Evolutionary conservation across 345 rosid species (phyloP).

Genomic region (Dipteronia sinensis): DNA sequence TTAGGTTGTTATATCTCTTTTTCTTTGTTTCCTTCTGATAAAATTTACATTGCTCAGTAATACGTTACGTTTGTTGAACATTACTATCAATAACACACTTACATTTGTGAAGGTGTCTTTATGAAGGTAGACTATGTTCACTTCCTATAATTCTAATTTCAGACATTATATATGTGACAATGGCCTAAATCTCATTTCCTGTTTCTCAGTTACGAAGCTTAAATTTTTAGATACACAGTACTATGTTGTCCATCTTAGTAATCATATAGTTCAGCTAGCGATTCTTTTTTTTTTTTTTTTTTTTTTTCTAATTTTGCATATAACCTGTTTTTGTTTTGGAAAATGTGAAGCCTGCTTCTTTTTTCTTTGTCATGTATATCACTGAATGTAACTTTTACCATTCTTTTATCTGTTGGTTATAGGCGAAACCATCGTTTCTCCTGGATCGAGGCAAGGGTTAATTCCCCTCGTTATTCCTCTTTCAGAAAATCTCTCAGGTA

Average conservation of each 20-base stretch:
- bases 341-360: slow-evolving; percentile 1
- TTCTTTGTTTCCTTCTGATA: neutral
- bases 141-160: neutral
- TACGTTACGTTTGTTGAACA: too few species aligned
- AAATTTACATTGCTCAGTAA: too few species aligned
- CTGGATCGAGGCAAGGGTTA: slow-evolving; percentile 70
- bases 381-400: slow-evolving; percentile 6
- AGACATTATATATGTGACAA: neutral
- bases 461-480: slow-evolving; percentile 81
- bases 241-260: neutral
- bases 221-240: neutral
- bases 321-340: slow-evolving; percentile 3
- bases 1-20: neutral
- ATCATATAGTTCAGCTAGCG: neutral
- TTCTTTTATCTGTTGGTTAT: slow-evolving; percentile 19
- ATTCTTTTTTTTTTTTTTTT: neutral
- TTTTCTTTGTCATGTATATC: neutral
- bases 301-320: neutral
- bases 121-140: neutral
- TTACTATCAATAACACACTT: too few species aligned
- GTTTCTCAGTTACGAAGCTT: neutral
- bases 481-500: slow-evolving; percentile 66
- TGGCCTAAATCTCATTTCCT: neutral
- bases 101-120: neutral
- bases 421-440: slow-evolving; percentile 78